These are phyloP conservation scores for Cladobotryum mycophilum DNA, from an alignment of 2,329 filamentous ascomycete species.

Conservation along the genomic window DNA sequence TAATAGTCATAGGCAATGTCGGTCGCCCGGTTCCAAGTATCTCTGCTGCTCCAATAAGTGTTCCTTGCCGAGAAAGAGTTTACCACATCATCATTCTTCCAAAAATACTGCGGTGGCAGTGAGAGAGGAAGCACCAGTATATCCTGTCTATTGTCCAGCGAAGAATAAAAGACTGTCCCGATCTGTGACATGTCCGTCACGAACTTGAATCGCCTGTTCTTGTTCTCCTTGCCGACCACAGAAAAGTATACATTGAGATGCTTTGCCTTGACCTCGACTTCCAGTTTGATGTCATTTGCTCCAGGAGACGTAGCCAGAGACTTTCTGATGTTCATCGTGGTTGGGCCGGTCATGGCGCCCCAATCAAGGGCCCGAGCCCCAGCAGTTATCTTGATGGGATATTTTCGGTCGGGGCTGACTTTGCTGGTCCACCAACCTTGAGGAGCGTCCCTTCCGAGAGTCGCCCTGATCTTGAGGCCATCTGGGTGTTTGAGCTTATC, in stretches of 20 bases:
- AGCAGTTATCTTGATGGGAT: constrained; percentile 34
- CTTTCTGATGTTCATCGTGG: constrained; percentile 55
- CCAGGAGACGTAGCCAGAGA: constrained; percentile 10
- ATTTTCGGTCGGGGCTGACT: constrained; percentile 14
- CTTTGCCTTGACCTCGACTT: constrained; percentile 25
- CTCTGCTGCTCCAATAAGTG: constrained; percentile 32
- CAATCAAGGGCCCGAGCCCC: constrained; percentile 49
- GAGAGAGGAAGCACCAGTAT: constrained; percentile 42
- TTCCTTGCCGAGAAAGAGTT: constrained; percentile 28
- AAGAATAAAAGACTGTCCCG: constrained; percentile 33
- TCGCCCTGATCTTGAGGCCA: constrained; percentile 17
- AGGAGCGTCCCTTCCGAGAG: constrained; percentile 3
- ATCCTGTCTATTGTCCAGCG: constrained; percentile 22
- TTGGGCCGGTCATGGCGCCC: constrained; percentile 50
- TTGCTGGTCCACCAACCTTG: constrained; percentile 8
- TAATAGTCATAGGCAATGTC: constrained; percentile 35
- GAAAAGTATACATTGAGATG: constrained; percentile 27
- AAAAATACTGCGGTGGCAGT: constrained; percentile 44
- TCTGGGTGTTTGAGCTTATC: constrained; percentile 15
- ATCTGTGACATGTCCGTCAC: constrained; percentile 42
- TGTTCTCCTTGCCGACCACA: constrained; percentile 13
- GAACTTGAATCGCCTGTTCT: constrained; percentile 32
- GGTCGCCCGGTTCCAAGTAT: constrained; percentile 45
- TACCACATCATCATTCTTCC: constrained; percentile 26
- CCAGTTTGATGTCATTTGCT: constrained; percentile 19